These are phyloP conservation scores for Sclerotinia sclerotiorum DNA, from an alignment of 2,329 filamentous ascomycete genomes.

Conservation along the genomic window DNA sequence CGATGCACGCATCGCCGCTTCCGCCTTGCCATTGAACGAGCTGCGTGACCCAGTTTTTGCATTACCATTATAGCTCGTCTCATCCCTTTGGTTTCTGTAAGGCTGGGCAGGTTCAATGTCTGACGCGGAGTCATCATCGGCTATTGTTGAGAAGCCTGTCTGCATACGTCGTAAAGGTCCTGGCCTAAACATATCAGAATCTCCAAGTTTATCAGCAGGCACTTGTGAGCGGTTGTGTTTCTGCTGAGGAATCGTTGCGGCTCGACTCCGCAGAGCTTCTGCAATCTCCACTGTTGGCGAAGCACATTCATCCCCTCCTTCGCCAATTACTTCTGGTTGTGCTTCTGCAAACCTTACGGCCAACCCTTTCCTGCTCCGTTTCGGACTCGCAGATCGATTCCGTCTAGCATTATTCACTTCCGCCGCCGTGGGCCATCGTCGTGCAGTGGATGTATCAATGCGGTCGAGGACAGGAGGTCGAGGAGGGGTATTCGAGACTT, in stretches of 20 bases:
- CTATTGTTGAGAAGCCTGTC: slow-evolving; percentile 43
- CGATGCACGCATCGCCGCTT: slow-evolving; percentile 60
- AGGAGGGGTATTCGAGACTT: slow-evolving; percentile 46
- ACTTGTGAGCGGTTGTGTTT: not conserved
- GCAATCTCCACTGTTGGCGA: slow-evolving; percentile 62
- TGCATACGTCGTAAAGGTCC: slow-evolving; percentile 56
- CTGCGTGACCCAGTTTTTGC: slow-evolving; percentile 23
- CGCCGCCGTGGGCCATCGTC: slow-evolving; percentile 51
- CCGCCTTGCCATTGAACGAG: slow-evolving; percentile 45
- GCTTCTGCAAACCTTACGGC: slow-evolving; percentile 72
- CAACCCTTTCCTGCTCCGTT: slow-evolving; percentile 62
- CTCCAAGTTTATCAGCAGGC: slow-evolving; percentile 15
- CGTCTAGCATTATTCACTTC: slow-evolving; percentile 41
- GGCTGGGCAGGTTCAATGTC: slow-evolving; percentile 8
- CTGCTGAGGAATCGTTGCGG: slow-evolving; percentile 29
- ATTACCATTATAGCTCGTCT: slow-evolving; percentile 2
- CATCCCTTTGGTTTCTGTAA: not conserved
- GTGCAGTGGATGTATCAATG: slow-evolving; percentile 51
- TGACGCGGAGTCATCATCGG: slow-evolving; percentile 14
- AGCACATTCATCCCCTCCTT: slow-evolving; percentile 80
- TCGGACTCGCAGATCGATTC: slow-evolving; percentile 40
- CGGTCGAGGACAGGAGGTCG: slow-evolving; percentile 27
- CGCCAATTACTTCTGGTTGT: slow-evolving; percentile 79
- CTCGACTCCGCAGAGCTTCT: slow-evolving; percentile 47
- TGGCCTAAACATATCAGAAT: slow-evolving; percentile 48